Conservation (phyloP, 2,329 filamentous ascomycete genomes). For the Drechslera avenae region DNA sequence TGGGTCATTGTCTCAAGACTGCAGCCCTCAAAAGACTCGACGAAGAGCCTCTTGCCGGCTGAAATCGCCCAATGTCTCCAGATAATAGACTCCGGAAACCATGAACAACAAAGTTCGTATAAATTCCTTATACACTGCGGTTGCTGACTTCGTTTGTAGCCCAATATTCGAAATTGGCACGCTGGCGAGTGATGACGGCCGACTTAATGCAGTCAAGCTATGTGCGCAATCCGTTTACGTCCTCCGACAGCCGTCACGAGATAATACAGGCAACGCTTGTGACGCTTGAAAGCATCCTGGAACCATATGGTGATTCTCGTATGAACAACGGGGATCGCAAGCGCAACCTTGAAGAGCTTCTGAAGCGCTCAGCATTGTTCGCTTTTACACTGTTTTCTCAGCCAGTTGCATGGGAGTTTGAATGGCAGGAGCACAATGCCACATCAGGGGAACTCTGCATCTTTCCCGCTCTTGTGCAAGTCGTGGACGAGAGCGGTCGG, state of each 20-base stretch:
- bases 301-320: slow-evolving; percentile 33
- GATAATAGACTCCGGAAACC: slow-evolving; percentile 19
- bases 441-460: slow-evolving; percentile 40
- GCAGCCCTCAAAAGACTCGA: slow-evolving; percentile 16
- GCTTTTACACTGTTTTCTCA: slow-evolving; percentile 47
- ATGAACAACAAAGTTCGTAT: slow-evolving; percentile 22
- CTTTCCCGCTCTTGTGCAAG: slow-evolving; percentile 44
- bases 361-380: slow-evolving; percentile 42
- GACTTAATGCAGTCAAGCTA: slow-evolving; percentile 37
- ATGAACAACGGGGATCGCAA: slow-evolving; percentile 36
- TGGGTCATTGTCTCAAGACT: slow-evolving; percentile 37
- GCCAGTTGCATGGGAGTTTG: slow-evolving; percentile 41
- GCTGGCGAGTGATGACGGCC: slow-evolving; percentile 42
- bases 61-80: slow-evolving; percentile 31
- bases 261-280: slow-evolving; percentile 29
- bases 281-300: slow-evolving; percentile 35
- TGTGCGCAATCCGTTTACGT: slow-evolving; percentile 29
- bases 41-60: slow-evolving; percentile 34
- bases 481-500: slow-evolving; percentile 37
- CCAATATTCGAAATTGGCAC: slow-evolving; percentile 22
- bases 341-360: slow-evolving; percentile 42
- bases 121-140: neutral
- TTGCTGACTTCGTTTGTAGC: slow-evolving; percentile 12
- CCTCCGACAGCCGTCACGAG: slow-evolving; percentile 29
- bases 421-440: slow-evolving; percentile 36